These are phyloP conservation scores for Ustilago esculenta DNA, from an alignment of 1,284 basidiomycete genomes.

Conservation along the genomic window DNA sequence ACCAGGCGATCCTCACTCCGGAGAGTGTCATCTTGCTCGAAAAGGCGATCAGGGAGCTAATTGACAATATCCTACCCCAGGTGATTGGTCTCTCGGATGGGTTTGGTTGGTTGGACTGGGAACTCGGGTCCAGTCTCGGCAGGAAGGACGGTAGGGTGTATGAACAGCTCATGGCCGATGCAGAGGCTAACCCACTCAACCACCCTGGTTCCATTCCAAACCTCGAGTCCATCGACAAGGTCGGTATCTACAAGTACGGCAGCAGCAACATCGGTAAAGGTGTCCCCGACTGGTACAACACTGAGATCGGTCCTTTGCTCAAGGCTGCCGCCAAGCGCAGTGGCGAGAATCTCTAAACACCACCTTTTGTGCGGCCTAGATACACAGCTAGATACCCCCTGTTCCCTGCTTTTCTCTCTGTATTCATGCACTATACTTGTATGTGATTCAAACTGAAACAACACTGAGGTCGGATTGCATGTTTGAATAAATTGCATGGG, in stretches of 20 bases:
- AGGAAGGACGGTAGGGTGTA: conserved; percentile 77
- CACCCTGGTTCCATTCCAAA: conserved; percentile 46
- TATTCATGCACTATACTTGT: too few species aligned
- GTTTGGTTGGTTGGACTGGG: conserved; percentile 81
- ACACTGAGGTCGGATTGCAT: too few species aligned
- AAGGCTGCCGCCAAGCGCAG: conserved; percentile 33
- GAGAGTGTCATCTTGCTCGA: conserved; percentile 73
- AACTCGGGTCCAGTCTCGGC: conserved; percentile 74
- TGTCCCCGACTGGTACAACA: conserved; percentile 53
- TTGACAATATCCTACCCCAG: conserved; percentile 73
- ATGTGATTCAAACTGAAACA: too few species aligned
- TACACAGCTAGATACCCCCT: too few species aligned
- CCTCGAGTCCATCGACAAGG: conserved; percentile 37
- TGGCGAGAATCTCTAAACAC: conserved; percentile 31
- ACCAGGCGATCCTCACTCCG: conserved; percentile 62
- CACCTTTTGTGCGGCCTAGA: neutral
- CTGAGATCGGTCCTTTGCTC: conserved; percentile 52
- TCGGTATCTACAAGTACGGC: conserved; percentile 52
- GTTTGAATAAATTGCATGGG: too few species aligned
- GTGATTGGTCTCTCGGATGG: conserved; percentile 78
- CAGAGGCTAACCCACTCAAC: conserved; percentile 76
- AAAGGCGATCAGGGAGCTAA: conserved; percentile 72
- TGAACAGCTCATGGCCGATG: conserved; percentile 75
- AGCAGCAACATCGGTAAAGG: conserved; percentile 46
- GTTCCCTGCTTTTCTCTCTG: too few species aligned